Conservation (phyloP, 176 grass and related monocot species). For the Ananas comosus region DNA sequence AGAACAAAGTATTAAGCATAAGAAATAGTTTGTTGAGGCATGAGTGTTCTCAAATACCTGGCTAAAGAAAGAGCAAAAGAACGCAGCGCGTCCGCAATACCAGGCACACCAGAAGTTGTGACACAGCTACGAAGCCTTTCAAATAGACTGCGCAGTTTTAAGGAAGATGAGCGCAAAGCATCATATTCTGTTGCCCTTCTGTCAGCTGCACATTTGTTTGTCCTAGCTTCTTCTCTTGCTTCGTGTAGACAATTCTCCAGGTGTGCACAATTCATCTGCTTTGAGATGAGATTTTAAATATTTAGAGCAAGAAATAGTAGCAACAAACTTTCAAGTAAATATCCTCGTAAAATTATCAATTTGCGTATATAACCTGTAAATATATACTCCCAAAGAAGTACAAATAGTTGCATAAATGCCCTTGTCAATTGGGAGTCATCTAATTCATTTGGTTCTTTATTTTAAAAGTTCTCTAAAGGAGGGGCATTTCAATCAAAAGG, state of each 20-base stretch:
- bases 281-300: neutral
- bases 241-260: constrained; percentile 95
- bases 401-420: no score
- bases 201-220: constrained; percentile 91
- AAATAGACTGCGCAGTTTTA: constrained; percentile 84
- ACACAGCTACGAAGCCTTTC: constrained; percentile 77
- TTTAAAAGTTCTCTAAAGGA: no score
- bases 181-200: constrained; percentile 92
- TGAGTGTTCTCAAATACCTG: constrained; percentile 32
- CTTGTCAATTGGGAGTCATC: no score
- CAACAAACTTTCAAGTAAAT: constrained; percentile 2
- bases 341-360: neutral
- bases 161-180: constrained; percentile 60
- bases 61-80: constrained; percentile 71
- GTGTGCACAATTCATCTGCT: constrained; percentile 91
- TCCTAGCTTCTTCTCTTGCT: constrained; percentile 87
- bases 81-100: constrained; percentile 68
- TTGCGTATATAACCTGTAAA: no score
- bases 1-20: neutral
- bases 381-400: no score
- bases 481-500: no score
- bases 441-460: no score
- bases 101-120: constrained; percentile 30
- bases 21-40: constrained; percentile 2
- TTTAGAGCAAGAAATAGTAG: neutral